A percentile compares a stretch with the other conserved stretches of the same genome.
phyloP scores from a whole-genome alignment of 805 yeast genomes.

The Ogataea corticis region DNA sequence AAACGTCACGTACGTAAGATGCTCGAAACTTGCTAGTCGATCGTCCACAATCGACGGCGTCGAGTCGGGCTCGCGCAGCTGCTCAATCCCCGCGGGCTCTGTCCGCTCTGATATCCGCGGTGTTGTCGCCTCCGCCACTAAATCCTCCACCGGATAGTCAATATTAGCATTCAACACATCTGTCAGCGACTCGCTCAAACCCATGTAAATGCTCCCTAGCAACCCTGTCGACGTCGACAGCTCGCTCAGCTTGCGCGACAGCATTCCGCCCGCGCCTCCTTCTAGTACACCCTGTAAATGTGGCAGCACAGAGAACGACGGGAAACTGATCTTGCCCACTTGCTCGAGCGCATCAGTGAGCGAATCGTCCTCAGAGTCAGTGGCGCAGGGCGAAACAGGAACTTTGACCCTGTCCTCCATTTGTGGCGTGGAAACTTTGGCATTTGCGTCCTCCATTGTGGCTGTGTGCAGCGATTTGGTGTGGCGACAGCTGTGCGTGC shows the following conservation, averaged over 20 bases:
- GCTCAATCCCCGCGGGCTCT: conserved; percentile 24
- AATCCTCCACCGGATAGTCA: conserved; percentile 52
- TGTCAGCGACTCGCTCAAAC: conserved; percentile 33
- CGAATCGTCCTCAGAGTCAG: conserved; percentile 35
- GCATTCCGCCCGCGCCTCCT: conserved; percentile 18
- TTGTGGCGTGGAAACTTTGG: too few relatives aligned
- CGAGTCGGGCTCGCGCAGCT: conserved; percentile 13
- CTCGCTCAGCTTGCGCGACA: conserved; percentile 27
- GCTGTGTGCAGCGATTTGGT: too few relatives aligned
- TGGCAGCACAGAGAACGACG: conserved; percentile 26
- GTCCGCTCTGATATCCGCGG: too few relatives aligned
- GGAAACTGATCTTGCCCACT: conserved; percentile 44
- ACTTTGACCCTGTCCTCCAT: too few relatives aligned
- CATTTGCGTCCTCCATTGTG: too few relatives aligned
- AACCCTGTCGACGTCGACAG: conserved; percentile 25
- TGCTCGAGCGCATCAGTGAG: conserved; percentile 50
- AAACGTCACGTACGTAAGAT: conserved; percentile 32
- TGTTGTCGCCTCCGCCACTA: conserved; percentile 19
- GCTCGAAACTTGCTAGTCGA: conserved; percentile 22
- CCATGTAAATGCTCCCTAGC: conserved; percentile 25
- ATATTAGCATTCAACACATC: conserved; percentile 48
- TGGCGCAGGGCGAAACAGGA: not conserved
- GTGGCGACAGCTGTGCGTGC: too few relatives aligned
- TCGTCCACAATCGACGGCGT: conserved; percentile 13
- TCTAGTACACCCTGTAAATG: conserved; percentile 35